Evolutionary conservation across 768 basidiomycete species (phyloP), one percentile per base, ranked within the genome.

Genomic region (Termitomyces sp.): DNA sequence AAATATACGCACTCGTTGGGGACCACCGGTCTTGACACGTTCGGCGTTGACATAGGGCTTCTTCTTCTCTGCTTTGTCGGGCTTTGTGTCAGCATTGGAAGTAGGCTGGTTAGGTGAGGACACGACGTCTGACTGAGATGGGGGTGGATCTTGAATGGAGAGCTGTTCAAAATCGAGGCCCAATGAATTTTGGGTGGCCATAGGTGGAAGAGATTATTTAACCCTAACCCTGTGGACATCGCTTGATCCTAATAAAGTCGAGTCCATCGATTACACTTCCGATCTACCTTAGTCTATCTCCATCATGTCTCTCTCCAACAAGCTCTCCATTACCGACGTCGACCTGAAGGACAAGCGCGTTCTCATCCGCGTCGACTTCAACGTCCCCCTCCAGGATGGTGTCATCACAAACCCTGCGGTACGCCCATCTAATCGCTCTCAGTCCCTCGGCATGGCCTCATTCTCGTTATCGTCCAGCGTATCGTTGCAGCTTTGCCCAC

Each of bases 351-450:
- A 78, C 66, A 93, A 90, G 73, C 90, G 91, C 62, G 91, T 95
- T 64, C 88, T 96, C 68, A 91, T 96, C 69, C 90, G 93, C 64
- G 95, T 95, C 63, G 94, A 96, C 78, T 96, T 96, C 79, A 96
- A 96, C 70, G 94, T 96, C 59, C 94, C 94, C 60, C 87, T 92
- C 75, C 83, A 88, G 66, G 89, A 92, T 69, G 89, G 88, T 48
- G 87, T 87, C 69, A 95, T 98, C 80, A 96, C 96, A 44, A 99
- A 98, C 77, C 89, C 93, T 62, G 95, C 95, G 55, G 96, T 97
- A 70, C 61, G 94, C 79, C 43, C 40, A 47, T 56, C 40, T 49
- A 43, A 38, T 65, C 58, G 50, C 37, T 42, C 54, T 57, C 43
- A 52, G 41, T 57, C 50, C 40, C 41, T 17, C n/a, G 54, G 55